These are phyloP conservation scores for Candida broadrunensis DNA, from an alignment of 805 yeast species.

Conservation along the genomic window DNA sequence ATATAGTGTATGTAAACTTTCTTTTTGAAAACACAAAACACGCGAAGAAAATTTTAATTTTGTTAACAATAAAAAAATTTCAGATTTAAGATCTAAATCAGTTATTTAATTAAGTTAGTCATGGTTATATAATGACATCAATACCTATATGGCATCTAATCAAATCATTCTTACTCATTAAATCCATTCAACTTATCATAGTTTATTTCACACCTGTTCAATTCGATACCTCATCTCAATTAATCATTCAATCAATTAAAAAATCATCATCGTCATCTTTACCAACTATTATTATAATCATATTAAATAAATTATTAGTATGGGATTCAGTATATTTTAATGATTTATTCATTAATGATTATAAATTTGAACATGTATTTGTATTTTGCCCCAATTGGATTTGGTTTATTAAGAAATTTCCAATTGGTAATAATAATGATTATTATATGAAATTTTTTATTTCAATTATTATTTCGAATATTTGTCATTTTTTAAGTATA, in stretches of 20 bases:
- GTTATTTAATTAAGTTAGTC: no score
- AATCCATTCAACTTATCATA: conserved; percentile 35
- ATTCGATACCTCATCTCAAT: conserved; percentile 48
- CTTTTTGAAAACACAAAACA: no score
- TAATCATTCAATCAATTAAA: conserved; percentile 25
- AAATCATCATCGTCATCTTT: background rate
- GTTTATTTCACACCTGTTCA: conserved; percentile 39
- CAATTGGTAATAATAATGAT: conserved; percentile 16
- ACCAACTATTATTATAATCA: background rate
- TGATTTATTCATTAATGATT: conserved; percentile 49
- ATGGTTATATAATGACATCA: background rate
- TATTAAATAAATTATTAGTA: conserved; percentile 54
- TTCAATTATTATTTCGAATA: conserved; percentile 50
- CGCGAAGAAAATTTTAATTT: no score
- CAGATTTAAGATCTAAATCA: no score
- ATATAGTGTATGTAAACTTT: no score
- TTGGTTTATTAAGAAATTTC: conserved; percentile 35
- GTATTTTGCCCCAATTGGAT: conserved; percentile 86
- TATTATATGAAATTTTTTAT: conserved; percentile 45
- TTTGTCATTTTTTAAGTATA: conserved; percentile 48
- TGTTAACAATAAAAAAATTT: no score
- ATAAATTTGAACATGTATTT: conserved; percentile 80
- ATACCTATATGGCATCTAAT: conserved; percentile 11
- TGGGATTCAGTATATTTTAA: conserved; percentile 89
- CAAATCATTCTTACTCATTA: conserved; percentile 25